These are phyloP conservation scores for Coemansia sp. DNA, from an alignment of 192 early-diverging fungal species.

Conservation along the genomic window DNA sequence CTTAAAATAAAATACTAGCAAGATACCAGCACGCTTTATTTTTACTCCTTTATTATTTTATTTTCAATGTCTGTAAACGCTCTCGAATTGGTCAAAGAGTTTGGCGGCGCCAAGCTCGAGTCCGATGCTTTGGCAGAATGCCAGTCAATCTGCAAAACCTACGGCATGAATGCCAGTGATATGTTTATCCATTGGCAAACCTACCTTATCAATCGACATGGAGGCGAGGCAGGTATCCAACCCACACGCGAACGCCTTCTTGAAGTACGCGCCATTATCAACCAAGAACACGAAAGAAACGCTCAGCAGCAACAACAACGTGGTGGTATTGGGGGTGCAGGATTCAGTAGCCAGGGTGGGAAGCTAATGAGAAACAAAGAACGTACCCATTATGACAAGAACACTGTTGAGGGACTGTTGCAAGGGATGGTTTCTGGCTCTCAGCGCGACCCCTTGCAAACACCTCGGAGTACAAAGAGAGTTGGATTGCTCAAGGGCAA, in stretches of 20 bases:
- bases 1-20: no score
- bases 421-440: slow-evolving; percentile 38
- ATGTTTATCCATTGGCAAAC: slow-evolving; percentile 50
- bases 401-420: slow-evolving; percentile 40
- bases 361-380: slow-evolving; percentile 43
- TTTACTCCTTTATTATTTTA: neutral
- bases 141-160: slow-evolving; percentile 43
- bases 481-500: slow-evolving; percentile 29
- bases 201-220: slow-evolving; percentile 37
- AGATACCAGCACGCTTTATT: no score
- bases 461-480: slow-evolving; percentile 34
- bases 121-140: slow-evolving; percentile 37
- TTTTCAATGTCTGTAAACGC: slow-evolving; percentile 4
- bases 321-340: neutral
- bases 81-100: slow-evolving; percentile 30
- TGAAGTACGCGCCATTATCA: slow-evolving; percentile 24
- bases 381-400: slow-evolving; percentile 45
- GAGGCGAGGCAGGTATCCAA: slow-evolving; percentile 24
- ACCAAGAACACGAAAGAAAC: slow-evolving; percentile 35
- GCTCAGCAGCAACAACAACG: slow-evolving; percentile 15
- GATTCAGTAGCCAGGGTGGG: slow-evolving; percentile 1
- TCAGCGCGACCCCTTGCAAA: slow-evolving; percentile 20
- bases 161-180: slow-evolving; percentile 30
- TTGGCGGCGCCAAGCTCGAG: slow-evolving; percentile 28
- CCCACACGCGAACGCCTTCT: slow-evolving; percentile 48